Conservation (phyloP, 2,329 filamentous ascomycete species). For the Fusarium lyarnte region DNA sequence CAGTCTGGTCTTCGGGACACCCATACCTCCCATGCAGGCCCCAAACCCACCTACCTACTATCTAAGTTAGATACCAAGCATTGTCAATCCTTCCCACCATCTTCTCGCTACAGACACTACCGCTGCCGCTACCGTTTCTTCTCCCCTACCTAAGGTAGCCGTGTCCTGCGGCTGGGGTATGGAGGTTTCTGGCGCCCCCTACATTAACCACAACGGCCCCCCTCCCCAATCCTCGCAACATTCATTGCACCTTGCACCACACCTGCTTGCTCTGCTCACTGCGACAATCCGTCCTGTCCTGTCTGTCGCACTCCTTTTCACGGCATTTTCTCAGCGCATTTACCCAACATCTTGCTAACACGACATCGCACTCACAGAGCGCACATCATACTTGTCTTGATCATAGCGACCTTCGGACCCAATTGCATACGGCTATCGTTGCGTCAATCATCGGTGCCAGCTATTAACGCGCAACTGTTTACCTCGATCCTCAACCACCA, state of each 20-base stretch:
- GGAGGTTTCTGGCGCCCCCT: slow-evolving; percentile 29
- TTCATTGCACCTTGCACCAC: slow-evolving; percentile 42
- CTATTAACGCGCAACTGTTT: slow-evolving; percentile 7
- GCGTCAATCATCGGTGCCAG: not conserved
- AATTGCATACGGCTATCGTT: slow-evolving; percentile 2
- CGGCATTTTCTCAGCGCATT: slow-evolving; percentile 29
- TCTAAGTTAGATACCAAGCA: slow-evolving; percentile 7
- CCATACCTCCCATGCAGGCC: slow-evolving; percentile 25
- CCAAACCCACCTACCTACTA: slow-evolving; percentile 5
- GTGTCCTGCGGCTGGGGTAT: slow-evolving; percentile 12
- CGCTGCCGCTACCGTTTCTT: slow-evolving; percentile 33
- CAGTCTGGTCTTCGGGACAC: slow-evolving; percentile 25
- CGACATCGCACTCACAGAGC: slow-evolving; percentile 17
- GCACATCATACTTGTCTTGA: not conserved
- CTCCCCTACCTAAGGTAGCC: slow-evolving; percentile 23
- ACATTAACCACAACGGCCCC: slow-evolving; percentile 39
- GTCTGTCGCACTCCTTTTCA: slow-evolving; percentile 32
- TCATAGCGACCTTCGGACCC: not conserved
- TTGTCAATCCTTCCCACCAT: slow-evolving; percentile 25
- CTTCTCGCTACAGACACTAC: slow-evolving; percentile 31
- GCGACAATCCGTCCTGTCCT: slow-evolving; percentile 35
- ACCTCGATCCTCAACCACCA: not conserved
- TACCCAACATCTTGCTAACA: slow-evolving; percentile 15
- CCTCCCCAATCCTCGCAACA: slow-evolving; percentile 28
- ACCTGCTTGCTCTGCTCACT: slow-evolving; percentile 24